These are phyloP conservation scores for Candida dubliniensis DNA, from an alignment of 1,139 yeast species.

Conservation along the genomic window DNA sequence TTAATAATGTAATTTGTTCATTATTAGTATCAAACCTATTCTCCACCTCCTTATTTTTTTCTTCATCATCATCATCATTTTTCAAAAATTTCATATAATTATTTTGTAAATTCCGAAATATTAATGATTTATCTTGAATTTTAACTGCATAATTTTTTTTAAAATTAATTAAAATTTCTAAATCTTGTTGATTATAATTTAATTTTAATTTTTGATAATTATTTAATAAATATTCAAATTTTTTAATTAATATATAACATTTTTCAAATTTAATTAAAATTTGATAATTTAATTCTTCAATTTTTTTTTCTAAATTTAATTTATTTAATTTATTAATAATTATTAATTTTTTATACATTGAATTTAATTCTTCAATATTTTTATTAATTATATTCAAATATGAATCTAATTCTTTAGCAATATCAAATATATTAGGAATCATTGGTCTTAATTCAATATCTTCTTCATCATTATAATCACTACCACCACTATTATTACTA, in stretches of 20 bases:
- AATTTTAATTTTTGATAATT: constrained; percentile 34
- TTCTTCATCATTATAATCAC: constrained; percentile 3
- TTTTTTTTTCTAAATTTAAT: constrained; percentile 59
- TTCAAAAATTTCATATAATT: constrained; percentile 76
- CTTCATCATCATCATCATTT: constrained; percentile 61
- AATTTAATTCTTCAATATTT: constrained; percentile 58
- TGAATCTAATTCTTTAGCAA: constrained; percentile 70
- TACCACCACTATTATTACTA: no score
- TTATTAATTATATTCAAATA: constrained; percentile 49
- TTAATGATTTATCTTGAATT: constrained; percentile 75
- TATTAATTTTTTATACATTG: constrained; percentile 75
- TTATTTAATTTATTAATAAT: constrained; percentile 86
- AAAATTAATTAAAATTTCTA: constrained; percentile 72
- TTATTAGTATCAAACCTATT: not conserved
- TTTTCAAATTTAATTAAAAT: constrained; percentile 74
- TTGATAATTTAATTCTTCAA: constrained; percentile 72
- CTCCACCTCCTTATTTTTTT: not conserved
- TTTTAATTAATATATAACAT: constrained; percentile 74
- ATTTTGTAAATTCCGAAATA: constrained; percentile 83
- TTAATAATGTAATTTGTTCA: not conserved
- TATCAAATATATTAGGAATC: constrained; percentile 79
- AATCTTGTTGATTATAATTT: constrained; percentile 48
- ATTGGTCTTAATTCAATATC: constrained; percentile 51
- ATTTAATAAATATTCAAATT: constrained; percentile 53
- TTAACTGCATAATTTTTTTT: constrained; percentile 82